These are phyloP conservation scores for Coprinopsis cinerea DNA, from an alignment of 768 basidiomycete species.

Conservation along the genomic window DNA sequence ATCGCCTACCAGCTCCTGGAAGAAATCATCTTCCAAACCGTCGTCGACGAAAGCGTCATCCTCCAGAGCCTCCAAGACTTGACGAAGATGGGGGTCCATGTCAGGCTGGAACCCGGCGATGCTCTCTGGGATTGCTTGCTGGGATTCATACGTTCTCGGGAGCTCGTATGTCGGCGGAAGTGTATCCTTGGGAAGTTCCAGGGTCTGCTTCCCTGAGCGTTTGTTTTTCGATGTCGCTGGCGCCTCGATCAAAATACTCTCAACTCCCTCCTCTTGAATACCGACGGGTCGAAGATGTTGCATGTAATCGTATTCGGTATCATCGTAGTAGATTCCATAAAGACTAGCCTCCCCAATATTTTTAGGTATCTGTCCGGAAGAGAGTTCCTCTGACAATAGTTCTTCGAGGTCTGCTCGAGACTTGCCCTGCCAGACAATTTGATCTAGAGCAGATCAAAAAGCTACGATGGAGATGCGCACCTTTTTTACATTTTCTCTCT, in stretches of 20 bases:
- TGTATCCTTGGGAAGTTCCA: conserved; percentile 61
- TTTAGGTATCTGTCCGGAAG: conserved; percentile 13
- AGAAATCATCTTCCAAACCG: conserved; percentile 68
- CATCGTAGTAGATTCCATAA: conserved; percentile 93
- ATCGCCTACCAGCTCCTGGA: conserved; percentile 60
- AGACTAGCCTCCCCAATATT: conserved; percentile 83
- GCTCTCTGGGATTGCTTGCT: conserved; percentile 74
- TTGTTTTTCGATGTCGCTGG: conserved; percentile 38
- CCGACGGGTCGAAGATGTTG: conserved; percentile 85
- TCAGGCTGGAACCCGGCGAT: conserved; percentile 89
- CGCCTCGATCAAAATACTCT: conserved; percentile 78
- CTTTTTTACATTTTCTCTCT: conserved; percentile 67
- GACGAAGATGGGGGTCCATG: conserved; percentile 93
- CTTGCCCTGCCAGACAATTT: conserved; percentile 53
- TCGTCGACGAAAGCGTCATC: conserved; percentile 93
- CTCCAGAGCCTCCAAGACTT: conserved; percentile 89
- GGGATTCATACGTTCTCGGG: conserved; percentile 67
- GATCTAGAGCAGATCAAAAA: conserved; percentile 2
- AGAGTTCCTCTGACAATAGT: conserved; percentile 27
- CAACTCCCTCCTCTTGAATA: conserved; percentile 71
- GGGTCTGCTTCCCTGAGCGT: conserved; percentile 27
- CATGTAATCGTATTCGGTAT: conserved; percentile 98
- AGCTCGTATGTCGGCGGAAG: conserved; percentile 72
- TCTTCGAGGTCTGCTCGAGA: conserved; percentile 76
- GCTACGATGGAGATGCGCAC: conserved; percentile 24